Evolutionary conservation across 352 stramenopile genomes (phyloP).

Genomic region (Elongisporangium anandrum): DNA sequence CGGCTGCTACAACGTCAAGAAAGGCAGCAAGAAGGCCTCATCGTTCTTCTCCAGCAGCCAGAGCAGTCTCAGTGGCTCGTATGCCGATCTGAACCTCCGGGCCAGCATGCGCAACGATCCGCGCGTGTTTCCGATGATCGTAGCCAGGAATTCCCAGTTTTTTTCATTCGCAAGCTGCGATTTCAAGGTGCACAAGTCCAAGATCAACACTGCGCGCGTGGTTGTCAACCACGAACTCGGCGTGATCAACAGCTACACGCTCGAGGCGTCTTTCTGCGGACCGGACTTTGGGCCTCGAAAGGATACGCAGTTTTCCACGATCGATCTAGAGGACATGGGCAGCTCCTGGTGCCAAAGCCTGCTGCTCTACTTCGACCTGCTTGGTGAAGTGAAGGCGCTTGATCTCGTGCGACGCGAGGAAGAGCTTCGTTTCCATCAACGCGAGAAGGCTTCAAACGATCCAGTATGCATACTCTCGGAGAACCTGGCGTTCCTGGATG

Average conservation of each 20-base stretch:
- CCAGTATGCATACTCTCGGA: background rate
- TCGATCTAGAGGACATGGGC: slow-evolving; percentile 75
- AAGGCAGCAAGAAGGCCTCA: slow-evolving; percentile 7
- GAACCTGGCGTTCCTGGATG: slow-evolving; percentile 6
- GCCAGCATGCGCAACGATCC: slow-evolving; percentile 47
- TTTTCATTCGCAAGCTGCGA: slow-evolving; percentile 86
- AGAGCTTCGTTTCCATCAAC: background rate
- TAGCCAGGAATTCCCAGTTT: slow-evolving; percentile 57
- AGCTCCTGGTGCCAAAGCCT: slow-evolving; percentile 69
- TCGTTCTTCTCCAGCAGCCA: background rate
- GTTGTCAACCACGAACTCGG: slow-evolving; percentile 86
- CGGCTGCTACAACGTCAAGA: slow-evolving; percentile 61
- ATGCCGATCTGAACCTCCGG: background rate
- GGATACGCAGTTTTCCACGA: slow-evolving; percentile 74
- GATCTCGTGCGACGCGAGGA: slow-evolving; percentile 9
- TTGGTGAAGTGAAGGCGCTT: slow-evolving; percentile 35
- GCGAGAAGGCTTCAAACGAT: background rate
- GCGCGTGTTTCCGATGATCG: slow-evolving; percentile 77
- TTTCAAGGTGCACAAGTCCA: slow-evolving; percentile 89
- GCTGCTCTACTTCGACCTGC: slow-evolving; percentile 67
- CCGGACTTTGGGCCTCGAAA: slow-evolving; percentile 62
- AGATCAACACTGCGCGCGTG: slow-evolving; percentile 86
- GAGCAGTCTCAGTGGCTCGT: background rate
- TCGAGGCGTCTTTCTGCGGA: slow-evolving; percentile 90
- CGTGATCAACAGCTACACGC: slow-evolving; percentile 84